Conservation (phyloP, 2,329 filamentous ascomycete species). For the Alternaria longipes region DNA sequence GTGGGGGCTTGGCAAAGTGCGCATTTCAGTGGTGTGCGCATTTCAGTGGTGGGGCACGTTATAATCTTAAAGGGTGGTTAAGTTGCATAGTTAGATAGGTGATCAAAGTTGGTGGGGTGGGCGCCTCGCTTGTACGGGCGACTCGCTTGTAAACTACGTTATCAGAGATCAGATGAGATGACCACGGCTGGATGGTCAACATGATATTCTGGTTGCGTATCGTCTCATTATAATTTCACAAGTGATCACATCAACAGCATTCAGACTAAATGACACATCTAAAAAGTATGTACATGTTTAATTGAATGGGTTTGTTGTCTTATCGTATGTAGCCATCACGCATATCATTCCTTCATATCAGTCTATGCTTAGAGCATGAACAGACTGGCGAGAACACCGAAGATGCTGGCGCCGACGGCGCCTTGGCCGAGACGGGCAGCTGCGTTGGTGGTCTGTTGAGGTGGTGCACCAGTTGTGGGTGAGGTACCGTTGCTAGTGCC, state of each 20-base stretch:
- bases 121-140: too few relatives aligned
- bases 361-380: constrained; percentile 22
- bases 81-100: too few relatives aligned
- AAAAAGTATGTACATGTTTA: not conserved
- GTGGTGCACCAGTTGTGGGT: constrained; percentile 19
- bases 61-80: too few relatives aligned
- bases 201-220: not conserved
- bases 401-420: constrained; percentile 13
- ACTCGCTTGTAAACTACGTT: too few relatives aligned
- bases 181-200: not conserved
- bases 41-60: too few relatives aligned
- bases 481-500: constrained; percentile 30
- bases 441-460: constrained; percentile 21
- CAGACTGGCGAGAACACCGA: constrained; percentile 22
- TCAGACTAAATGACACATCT: too few relatives aligned
- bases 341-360: not conserved
- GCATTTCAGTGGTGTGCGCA: too few relatives aligned
- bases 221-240: not conserved
- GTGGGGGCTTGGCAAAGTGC: too few relatives aligned
- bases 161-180: not conserved
- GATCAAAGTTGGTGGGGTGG: too few relatives aligned
- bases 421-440: constrained; percentile 20
- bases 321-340: not conserved
- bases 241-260: too few relatives aligned
- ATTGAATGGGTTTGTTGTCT: not conserved